A percentile compares a stretch with the other conserved stretches of the same genome.
Evolutionary conservation across 1,284 basidiomycete genomes (phyloP).

Genomic region (Lentinula novae-zelandiae): DNA sequence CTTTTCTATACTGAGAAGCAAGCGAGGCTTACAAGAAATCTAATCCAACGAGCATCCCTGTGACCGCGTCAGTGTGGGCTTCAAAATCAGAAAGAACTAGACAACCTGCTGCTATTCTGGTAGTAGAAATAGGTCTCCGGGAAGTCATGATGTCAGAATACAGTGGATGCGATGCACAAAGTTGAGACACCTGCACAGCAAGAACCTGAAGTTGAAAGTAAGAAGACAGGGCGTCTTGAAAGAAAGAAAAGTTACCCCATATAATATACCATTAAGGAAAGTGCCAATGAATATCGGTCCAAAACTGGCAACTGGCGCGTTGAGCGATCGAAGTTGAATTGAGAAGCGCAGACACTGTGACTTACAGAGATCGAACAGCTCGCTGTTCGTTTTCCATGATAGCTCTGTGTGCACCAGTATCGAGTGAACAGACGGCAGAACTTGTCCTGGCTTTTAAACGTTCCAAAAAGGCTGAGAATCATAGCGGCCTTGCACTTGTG

Average conservation of each 20-base stretch:
- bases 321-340: background rate
- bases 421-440: background rate
- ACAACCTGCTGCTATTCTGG: slow-evolving; percentile 24
- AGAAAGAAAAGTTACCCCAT: slow-evolving; percentile 20
- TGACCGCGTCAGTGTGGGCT: background rate
- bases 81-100: background rate
- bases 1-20: background rate
- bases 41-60: slow-evolving; percentile 25
- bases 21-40: slow-evolving; percentile 16
- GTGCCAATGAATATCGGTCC: slow-evolving; percentile 29
- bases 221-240: slow-evolving; percentile 18
- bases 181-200: background rate
- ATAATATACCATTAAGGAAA: slow-evolving; percentile 26
- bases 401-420: background rate
- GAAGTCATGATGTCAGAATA: background rate
- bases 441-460: background rate
- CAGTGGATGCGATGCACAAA: background rate
- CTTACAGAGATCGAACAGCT: slow-evolving; percentile 2
- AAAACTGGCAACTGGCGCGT: slow-evolving; percentile 17
- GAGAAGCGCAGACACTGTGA: background rate
- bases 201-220: background rate
- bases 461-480: background rate
- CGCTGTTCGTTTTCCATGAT: slow-evolving; percentile 13
- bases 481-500: no score
- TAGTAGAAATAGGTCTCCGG: slow-evolving; percentile 26